Evolutionary conservation across 257 asterid genomes (phyloP).

Genomic region (Mitragyna speciosa): DNA sequence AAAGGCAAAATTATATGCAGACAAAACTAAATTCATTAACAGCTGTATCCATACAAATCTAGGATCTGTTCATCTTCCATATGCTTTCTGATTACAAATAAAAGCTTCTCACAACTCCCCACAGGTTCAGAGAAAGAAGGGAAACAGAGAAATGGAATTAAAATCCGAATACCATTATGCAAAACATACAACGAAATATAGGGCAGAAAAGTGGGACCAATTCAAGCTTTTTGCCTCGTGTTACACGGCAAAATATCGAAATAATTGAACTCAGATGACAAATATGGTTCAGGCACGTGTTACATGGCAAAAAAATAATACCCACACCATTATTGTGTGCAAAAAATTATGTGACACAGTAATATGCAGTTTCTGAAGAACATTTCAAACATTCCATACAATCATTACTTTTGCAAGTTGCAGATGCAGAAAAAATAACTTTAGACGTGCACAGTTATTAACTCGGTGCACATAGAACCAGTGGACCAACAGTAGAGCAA

Average conservation of each 20-base stretch:
- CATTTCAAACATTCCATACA: background rate
- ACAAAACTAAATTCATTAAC: background rate
- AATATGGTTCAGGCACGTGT: background rate
- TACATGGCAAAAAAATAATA: background rate
- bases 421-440: background rate
- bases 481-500: background rate
- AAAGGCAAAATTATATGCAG: background rate
- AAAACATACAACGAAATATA: background rate
- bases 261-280: background rate
- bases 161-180: background rate
- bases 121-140: background rate
- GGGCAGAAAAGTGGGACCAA: background rate
- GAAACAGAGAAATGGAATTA: background rate
- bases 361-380: background rate
- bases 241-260: background rate
- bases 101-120: background rate
- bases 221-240: background rate
- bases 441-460: background rate
- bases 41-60: background rate
- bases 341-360: background rate
- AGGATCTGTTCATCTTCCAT: background rate
- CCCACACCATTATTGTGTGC: background rate
- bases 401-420: background rate
- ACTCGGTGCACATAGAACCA: background rate
- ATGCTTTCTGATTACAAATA: background rate